These are phyloP conservation scores for Niebla homalea DNA, from an alignment of 495 filamentous ascomycete genomes.

Conservation along the genomic window DNA sequence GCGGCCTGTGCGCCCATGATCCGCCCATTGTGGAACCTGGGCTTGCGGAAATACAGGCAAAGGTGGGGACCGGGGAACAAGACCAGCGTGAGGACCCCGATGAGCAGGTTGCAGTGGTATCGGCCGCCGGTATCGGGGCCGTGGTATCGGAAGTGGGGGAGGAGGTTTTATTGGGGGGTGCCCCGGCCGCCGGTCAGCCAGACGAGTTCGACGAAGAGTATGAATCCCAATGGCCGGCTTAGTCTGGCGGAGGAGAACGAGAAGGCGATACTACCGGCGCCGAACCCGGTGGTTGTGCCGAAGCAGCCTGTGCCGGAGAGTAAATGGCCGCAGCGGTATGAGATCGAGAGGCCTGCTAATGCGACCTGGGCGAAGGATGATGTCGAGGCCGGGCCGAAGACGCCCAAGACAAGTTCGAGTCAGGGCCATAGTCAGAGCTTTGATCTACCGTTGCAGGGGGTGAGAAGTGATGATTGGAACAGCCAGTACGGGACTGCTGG, in stretches of 20 bases:
- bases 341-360: constrained; percentile 7
- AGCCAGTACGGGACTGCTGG: too few species aligned
- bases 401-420: not conserved
- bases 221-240: not conserved
- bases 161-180: not conserved
- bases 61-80: not conserved
- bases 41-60: not conserved
- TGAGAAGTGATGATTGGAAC: constrained; percentile 4
- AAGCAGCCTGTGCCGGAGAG: not conserved
- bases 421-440: constrained; percentile 6
- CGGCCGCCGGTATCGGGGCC: not conserved
- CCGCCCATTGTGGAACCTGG: not conserved
- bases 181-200: not conserved
- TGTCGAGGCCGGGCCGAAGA: not conserved
- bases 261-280: not conserved
- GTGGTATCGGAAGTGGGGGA: not conserved
- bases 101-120: not conserved
- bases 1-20: constrained; percentile 7
- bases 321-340: constrained; percentile 3
- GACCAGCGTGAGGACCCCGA: not conserved
- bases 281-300: not conserved
- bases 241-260: not conserved
- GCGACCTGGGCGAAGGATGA: constrained; percentile 14
- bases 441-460: constrained; percentile 12
- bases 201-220: not conserved